Conservation (phyloP, 192 early-diverging fungal genomes). For the Gonapodya sp. region DNA sequence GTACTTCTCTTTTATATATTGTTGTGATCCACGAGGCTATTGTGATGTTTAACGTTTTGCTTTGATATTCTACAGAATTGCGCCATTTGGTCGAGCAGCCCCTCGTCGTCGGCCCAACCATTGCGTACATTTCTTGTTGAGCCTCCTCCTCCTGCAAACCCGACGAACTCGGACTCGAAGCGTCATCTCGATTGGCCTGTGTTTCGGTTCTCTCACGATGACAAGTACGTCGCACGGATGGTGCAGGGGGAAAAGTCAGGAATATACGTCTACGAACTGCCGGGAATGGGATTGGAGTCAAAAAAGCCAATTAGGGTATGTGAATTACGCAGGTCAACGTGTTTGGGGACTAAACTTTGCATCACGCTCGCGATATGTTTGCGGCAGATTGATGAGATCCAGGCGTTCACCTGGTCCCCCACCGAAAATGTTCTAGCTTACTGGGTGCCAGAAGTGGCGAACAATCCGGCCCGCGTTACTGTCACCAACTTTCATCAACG, state of each 20-base stretch:
- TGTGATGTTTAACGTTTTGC: conserved; percentile 36
- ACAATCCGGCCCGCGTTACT: conserved; percentile 96
- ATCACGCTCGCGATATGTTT: not conserved
- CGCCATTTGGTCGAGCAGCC: not conserved
- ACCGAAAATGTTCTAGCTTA: conserved; percentile 65
- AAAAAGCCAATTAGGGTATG: conserved; percentile 87
- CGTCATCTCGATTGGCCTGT: conserved; percentile 73
- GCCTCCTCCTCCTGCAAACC: conserved; percentile 15
- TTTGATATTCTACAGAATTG: conserved; percentile 72
- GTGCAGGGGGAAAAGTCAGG: conserved; percentile 48
- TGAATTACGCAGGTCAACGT: conserved; percentile 62
- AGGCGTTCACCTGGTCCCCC: conserved; percentile 48
- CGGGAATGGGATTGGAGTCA: conserved; percentile 82
- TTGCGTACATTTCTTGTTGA: conserved; percentile 78
- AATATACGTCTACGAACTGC: conserved; percentile 88
- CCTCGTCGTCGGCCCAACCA: conserved; percentile 55
- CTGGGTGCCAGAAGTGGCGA: conserved; percentile 93
- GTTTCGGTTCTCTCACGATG: conserved; percentile 94
- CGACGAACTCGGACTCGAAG: not conserved
- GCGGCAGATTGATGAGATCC: conserved; percentile 33
- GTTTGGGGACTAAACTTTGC: conserved; percentile 49
- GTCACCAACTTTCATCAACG: conserved; percentile 71
- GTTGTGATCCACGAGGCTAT: not conserved
- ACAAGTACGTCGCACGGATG: conserved; percentile 88
- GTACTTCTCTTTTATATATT: too few relatives aligned